Evolutionary conservation across 495 filamentous ascomycete genomes (phyloP).

Genomic region (Durotheca rogersii): DNA sequence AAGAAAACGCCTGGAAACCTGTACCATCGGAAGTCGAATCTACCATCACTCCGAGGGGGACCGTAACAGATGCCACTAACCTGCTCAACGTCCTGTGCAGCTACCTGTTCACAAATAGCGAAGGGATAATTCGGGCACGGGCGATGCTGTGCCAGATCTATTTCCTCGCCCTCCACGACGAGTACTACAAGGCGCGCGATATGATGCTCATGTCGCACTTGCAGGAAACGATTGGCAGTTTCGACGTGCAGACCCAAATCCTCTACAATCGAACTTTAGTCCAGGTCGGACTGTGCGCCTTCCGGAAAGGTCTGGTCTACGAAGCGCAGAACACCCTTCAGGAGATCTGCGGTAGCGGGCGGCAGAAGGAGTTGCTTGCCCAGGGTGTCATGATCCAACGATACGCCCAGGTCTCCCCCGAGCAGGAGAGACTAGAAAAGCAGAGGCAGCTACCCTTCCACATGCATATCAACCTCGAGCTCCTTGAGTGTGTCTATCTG

Average conservation of each 20-base stretch:
- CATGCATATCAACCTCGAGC: slow-evolving; percentile 99
- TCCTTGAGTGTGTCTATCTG: slow-evolving; percentile 97
- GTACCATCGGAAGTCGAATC: slow-evolving; percentile 74
- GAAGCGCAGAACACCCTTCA: slow-evolving; percentile 95
- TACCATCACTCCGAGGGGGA: slow-evolving; percentile 69
- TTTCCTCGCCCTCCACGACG: slow-evolving; percentile 93
- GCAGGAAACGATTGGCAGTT: slow-evolving; percentile 90
- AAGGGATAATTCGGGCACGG: slow-evolving; percentile 91
- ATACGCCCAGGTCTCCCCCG: slow-evolving; percentile 89
- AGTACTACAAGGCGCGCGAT: slow-evolving; percentile 95
- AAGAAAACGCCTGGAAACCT: slow-evolving; percentile 88
- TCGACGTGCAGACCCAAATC: slow-evolving; percentile 95
- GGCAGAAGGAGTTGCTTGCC: slow-evolving; percentile 96
- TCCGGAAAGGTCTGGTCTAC: slow-evolving; percentile 94
- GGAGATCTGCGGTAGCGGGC: slow-evolving; percentile 94
- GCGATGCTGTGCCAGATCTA: slow-evolving; percentile 99
- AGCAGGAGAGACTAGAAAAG: slow-evolving; percentile 94
- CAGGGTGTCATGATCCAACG: slow-evolving; percentile 98
- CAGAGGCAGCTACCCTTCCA: slow-evolving; percentile 98
- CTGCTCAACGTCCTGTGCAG: slow-evolving; percentile 89
- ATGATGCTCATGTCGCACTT: slow-evolving; percentile 99
- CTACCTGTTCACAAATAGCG: slow-evolving; percentile 90
- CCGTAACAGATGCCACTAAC: slow-evolving; percentile 61
- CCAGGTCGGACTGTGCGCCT: slow-evolving; percentile 96
- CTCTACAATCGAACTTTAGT: slow-evolving; percentile 98